Evolutionary conservation across 176 grass and related monocot species (phyloP).

Genomic region (Hyparrhenia diplandra): DNA sequence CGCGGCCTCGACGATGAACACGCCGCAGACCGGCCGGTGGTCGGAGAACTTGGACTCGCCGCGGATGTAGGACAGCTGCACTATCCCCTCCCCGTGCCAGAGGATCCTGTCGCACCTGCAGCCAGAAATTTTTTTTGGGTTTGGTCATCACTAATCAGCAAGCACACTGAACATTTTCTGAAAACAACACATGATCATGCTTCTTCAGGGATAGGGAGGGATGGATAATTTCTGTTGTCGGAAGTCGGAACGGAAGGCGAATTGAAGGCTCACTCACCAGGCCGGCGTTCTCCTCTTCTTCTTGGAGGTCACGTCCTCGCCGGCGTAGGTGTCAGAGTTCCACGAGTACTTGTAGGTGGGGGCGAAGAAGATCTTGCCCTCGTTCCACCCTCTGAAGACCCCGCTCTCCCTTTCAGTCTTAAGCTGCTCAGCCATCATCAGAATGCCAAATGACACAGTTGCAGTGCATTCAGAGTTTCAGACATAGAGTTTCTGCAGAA

Average conservation of each 20-base stretch:
- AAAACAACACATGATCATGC: background rate
- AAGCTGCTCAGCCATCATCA: slow-evolving; percentile 31
- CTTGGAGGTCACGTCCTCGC: slow-evolving; percentile 52
- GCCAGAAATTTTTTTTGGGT: background rate
- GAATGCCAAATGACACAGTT: background rate
- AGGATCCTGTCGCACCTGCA: slow-evolving; percentile 87
- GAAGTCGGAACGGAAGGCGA: background rate
- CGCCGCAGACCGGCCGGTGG: slow-evolving; percentile 73
- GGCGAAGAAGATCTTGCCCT: slow-evolving; percentile 82
- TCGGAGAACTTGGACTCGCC: slow-evolving; percentile 93
- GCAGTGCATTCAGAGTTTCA: background rate
- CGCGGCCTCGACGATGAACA: slow-evolving; percentile 59
- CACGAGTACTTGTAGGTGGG: slow-evolving; percentile 91
- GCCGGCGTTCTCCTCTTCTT: slow-evolving; percentile 94
- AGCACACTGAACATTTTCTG: background rate
- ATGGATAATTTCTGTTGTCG: too few species aligned
- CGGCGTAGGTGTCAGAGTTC: slow-evolving; percentile 74
- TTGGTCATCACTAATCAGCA: background rate
- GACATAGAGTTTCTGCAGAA: background rate
- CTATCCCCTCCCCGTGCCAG: slow-evolving; percentile 81
- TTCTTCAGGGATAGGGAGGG: too few species aligned
- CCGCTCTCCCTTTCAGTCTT: slow-evolving; percentile 74
- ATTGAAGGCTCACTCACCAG: slow-evolving; percentile 46
- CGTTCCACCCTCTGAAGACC: slow-evolving; percentile 79
- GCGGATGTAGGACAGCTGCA: slow-evolving; percentile 77